Conservation (phyloP, 371 early-diverging fungal species). For the Coemansia sp. region DNA sequence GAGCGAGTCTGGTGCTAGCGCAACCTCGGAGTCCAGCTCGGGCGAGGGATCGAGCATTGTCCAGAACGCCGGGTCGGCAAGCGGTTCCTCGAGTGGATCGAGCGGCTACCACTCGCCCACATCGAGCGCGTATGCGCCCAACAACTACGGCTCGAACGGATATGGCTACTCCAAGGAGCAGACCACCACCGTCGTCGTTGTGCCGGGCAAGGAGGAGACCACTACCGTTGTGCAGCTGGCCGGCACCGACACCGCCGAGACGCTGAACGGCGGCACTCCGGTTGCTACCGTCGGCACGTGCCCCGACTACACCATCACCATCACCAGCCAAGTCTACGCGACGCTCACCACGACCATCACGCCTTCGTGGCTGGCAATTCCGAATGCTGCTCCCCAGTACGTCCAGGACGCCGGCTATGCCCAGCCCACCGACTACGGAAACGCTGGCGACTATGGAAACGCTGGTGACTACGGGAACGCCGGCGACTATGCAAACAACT, state of each 20-base stretch:
- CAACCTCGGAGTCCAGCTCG: too few species aligned
- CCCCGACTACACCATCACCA: constrained; percentile 39
- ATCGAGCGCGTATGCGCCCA: not conserved
- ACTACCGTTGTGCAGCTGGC: constrained; percentile 38
- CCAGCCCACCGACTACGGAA: constrained; percentile 3
- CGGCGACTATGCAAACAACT: not conserved
- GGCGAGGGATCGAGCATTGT: not conserved
- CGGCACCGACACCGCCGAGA: constrained; percentile 31
- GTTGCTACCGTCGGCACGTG: constrained; percentile 39
- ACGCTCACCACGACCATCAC: constrained; percentile 37
- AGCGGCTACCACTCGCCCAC: too few species aligned
- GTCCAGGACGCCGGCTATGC: not conserved
- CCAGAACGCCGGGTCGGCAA: not conserved
- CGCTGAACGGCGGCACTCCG: constrained; percentile 33
- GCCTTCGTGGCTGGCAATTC: constrained; percentile 36
- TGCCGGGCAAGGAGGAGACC: constrained; percentile 12
- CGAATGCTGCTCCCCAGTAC: constrained; percentile 6
- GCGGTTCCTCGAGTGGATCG: not conserved
- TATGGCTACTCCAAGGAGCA: not conserved
- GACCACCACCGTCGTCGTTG: constrained; percentile 10
- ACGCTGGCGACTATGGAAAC: not conserved
- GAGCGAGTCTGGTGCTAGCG: constrained; percentile 1
- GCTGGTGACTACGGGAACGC: constrained; percentile 2
- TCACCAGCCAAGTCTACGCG: constrained; percentile 37
- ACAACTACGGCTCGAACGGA: not conserved